Base-by-base conservation (phyloP, 495 filamentous ascomycete species). In the Hypoxylon intermedium region DNA sequence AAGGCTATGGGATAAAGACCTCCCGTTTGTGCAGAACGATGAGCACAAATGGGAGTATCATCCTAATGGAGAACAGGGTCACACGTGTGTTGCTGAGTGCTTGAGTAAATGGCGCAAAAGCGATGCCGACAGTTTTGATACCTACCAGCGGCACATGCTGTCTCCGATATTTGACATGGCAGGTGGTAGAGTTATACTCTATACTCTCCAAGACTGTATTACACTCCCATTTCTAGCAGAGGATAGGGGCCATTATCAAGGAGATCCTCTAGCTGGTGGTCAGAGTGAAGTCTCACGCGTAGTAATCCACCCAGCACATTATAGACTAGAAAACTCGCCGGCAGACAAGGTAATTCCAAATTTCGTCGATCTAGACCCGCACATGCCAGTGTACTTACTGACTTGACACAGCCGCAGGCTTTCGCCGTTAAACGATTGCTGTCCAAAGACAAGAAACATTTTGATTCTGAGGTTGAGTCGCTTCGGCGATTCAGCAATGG, bases 231-330 rank as follows among this genome's bases (percentile, higher is more conserved):
- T 55, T 19, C 13, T 42, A 9, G 40, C 12, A 2, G 20, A 44
- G 21, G n/a, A 26, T 16, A n/a, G n/a, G 1, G 3, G 26, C 5
- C 36, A 28, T 6, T 6, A 40, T 7, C 6, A 42, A 1, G 54
- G 30, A 11, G 47, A 40, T 23, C n/a, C 40, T 11, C 28, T 45
- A 23, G 44, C 11, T 44, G 59, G 64, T 21, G 64, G 52, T 2
- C 59, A 63, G 9, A 54, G 53, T 21, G 53, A 59, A 18, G 58
- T 67, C 3, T 50, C 41, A 26, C 64, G 58, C 2, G 64, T 67
- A 3, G 15, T 38, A 1, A 59, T 67, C 12, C 58, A 67, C 24
- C 52, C 46, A 13, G 37, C 52, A 0, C 64, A 67, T 48, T 44
- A 44, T 13, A 15, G 26, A n/a, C 20, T 26, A 6, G 6, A 6